Conservation (phyloP, 305 asterid genomes). For the Coffea humblotiana region DNA sequence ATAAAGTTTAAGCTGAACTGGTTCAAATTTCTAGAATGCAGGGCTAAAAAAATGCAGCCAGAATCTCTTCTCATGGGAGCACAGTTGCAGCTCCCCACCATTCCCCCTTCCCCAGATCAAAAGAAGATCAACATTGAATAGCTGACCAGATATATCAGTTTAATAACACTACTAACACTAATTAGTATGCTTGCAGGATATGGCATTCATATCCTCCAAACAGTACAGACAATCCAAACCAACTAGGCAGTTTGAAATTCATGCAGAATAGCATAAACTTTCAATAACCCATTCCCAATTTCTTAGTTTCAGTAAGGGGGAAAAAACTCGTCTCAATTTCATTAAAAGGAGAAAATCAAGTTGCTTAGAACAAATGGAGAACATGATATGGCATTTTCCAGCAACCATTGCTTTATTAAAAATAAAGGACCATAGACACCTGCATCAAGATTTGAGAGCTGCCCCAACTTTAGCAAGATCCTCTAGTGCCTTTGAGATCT, state of each 20-base stretch:
- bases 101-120: neutral
- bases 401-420: constrained; percentile 18
- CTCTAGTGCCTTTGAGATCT: constrained; percentile 83
- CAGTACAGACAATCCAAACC: neutral
- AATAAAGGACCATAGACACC: constrained; percentile 21
- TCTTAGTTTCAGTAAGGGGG: neutral
- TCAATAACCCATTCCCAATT: neutral
- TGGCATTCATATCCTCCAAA: neutral
- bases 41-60: neutral
- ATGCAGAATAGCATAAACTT: neutral
- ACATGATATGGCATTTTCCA: constrained; percentile 7
- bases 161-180: neutral
- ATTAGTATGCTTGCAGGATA: neutral
- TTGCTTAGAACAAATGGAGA: neutral
- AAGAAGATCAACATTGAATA: neutral
- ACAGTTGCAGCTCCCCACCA: neutral
- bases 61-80: neutral
- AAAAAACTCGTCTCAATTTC: neutral
- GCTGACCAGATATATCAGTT: neutral
- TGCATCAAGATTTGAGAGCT: constrained; percentile 39
- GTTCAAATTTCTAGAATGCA: neutral
- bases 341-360: neutral
- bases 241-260: neutral
- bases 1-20: no score
- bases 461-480: constrained; percentile 74